These are phyloP conservation scores for Usnea hakonensis DNA, from an alignment of 495 filamentous ascomycete species.

Conservation along the genomic window DNA sequence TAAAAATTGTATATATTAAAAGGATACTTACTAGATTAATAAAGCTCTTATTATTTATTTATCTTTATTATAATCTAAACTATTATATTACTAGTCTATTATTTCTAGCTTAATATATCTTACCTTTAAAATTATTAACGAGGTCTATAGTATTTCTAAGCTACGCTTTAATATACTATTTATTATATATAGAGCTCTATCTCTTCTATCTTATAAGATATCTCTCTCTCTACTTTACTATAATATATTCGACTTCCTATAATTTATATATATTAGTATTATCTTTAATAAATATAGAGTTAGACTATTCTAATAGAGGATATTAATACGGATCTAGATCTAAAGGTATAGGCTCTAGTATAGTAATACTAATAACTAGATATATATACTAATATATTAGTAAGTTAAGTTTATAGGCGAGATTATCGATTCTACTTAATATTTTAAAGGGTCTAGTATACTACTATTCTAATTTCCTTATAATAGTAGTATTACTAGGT, in stretches of 20 bases:
- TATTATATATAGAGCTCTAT: not conserved
- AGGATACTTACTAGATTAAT: no score
- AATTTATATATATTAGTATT: not conserved
- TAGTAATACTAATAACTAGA: not conserved
- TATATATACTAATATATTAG: not conserved
- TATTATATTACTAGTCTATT: no score
- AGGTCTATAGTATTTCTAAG: not conserved
- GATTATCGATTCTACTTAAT: not conserved
- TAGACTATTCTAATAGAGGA: not conserved
- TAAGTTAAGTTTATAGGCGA: not conserved
- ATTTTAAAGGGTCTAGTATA: not conserved
- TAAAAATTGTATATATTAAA: no score
- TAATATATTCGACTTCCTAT: not conserved
- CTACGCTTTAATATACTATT: not conserved
- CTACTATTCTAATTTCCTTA: conserved; percentile 11
- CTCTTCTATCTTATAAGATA: not conserved
- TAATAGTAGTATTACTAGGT: not conserved
- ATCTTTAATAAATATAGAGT: not conserved
- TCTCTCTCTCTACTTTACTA: no score
- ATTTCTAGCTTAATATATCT: no score
- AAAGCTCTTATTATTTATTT: no score
- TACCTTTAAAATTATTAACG: not conserved
- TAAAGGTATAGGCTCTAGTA: not conserved
- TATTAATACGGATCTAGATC: not conserved
- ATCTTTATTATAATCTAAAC: no score